A percentile compares a stretch with the other conserved stretches of the same genome.
phyloP scores from a whole-genome alignment of 2,329 filamentous ascomycete species.

The Colletotrichum sansevieriae region DNA sequence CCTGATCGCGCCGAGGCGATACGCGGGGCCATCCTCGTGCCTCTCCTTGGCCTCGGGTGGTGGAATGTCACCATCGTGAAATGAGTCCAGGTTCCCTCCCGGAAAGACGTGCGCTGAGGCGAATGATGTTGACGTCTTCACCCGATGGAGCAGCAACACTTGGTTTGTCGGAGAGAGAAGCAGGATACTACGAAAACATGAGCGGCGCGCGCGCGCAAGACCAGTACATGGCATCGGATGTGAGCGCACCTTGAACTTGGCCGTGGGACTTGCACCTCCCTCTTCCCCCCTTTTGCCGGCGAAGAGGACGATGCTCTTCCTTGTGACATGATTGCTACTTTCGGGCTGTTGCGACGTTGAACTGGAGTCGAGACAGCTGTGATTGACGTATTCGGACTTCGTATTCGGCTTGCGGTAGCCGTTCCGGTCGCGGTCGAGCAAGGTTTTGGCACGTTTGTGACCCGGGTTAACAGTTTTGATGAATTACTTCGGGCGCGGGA shows the following conservation, averaged over 20 bases:
- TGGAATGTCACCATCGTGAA: constrained; percentile 77
- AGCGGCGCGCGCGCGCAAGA: constrained; percentile 13
- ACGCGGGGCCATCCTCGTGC: constrained; percentile 79
- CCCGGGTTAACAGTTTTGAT: background rate
- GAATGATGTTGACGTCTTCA: constrained; percentile 85
- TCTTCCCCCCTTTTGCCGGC: constrained; percentile 44
- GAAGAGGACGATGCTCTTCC: constrained; percentile 29
- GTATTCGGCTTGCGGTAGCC: background rate
- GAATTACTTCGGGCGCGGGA: background rate
- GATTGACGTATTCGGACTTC: constrained; percentile 21
- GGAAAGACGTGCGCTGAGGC: constrained; percentile 96
- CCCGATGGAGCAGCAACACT: constrained; percentile 88
- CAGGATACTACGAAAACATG: constrained; percentile 64
- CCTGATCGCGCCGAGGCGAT: constrained; percentile 85
- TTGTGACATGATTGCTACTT: constrained; percentile 34
- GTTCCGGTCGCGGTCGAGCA: constrained; percentile 10
- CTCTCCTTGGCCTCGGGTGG: constrained; percentile 61
- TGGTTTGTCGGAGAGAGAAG: constrained; percentile 89
- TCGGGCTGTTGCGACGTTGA: background rate
- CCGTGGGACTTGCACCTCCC: constrained; percentile 58
- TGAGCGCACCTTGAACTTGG: constrained; percentile 73
- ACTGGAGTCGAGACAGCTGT: background rate
- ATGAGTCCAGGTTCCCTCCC: constrained; percentile 83
- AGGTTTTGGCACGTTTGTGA: background rate
- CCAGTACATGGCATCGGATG: background rate